Evolutionary conservation across 805 yeast species (phyloP), one percentile per base, ranked within the genome.

Genomic region (Soucietia sequanensis): DNA sequence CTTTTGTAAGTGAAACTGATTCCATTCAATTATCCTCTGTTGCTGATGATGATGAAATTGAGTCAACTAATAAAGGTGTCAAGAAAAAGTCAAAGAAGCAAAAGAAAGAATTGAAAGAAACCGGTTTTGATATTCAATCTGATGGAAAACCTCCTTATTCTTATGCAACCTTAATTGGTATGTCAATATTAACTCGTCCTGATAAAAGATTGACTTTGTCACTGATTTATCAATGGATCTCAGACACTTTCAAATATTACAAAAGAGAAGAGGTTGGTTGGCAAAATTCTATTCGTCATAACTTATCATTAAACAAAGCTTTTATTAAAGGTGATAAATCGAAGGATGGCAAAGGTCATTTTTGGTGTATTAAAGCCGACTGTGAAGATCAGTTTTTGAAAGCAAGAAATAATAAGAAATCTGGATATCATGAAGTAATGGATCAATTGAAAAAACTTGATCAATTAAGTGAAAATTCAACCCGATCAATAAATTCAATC

Each of bases 221-320:
- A 6, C 96, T 88, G 52, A 93, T 91, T 27, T 91, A 91, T 65
- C 73, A 70, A 48, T 91, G 99, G 99, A 93, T 91, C 28, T 79
- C 93, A 6, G 80, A 79, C 29, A 84, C 95, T 23, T 91, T 90
- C 59, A 76, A 72, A 42, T 91, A 82, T 56, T 93, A 93, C 61
- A 79, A 81, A 44, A 79, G 77, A 43, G 84, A 85, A 39, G 95
- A 88, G 48, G 84, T 87, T 8, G 96, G 97, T 18, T 91, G 99
- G 99, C 97, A 91, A 62, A 91, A 91, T 62, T 90, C 96, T 22
- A 93, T 91, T 43, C 80, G 99, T 42, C 99, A 91, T 62, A 91
- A 93, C 47, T 68, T 91, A 20, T 88, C 96, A 9, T 72, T 91
- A 48, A 93, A 91, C 61, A 93, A 93, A 55, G 96, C 97, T 0